phyloP scores from a whole-genome alignment of 2,329 filamentous ascomycete species.

The Fusarium zealandicum region DNA sequence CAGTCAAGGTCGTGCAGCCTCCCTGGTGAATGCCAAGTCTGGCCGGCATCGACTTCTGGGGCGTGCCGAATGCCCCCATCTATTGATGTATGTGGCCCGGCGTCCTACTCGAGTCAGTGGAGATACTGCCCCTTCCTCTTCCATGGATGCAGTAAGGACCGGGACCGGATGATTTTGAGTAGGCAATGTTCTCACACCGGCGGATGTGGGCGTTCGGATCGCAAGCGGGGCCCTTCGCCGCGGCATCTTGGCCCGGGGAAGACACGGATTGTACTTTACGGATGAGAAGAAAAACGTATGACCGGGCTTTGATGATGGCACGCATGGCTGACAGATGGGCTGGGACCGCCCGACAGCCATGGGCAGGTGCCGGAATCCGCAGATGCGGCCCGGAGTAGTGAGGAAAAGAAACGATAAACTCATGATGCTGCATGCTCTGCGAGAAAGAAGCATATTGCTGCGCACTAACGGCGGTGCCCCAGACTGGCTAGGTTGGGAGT shows the following conservation, averaged over 20 bases:
- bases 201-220: constrained; percentile 21
- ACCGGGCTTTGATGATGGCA: constrained; percentile 23
- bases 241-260: constrained; percentile 21
- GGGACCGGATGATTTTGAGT: constrained; percentile 10
- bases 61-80: constrained; percentile 11
- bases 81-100: constrained; percentile 8
- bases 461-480: constrained; percentile 16
- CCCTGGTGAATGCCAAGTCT: neutral
- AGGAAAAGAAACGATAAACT: constrained; percentile 11
- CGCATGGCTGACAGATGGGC: constrained; percentile 22
- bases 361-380: constrained; percentile 7
- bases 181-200: constrained; percentile 22
- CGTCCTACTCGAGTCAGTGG: constrained; percentile 6
- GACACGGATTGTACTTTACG: constrained; percentile 14
- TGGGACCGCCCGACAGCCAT: constrained; percentile 15
- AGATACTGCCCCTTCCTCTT: constrained; percentile 5
- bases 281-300: constrained; percentile 35
- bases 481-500: constrained; percentile 20
- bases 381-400: constrained; percentile 5
- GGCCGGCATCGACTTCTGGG: constrained; percentile 20
- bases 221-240: constrained; percentile 9
- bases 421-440: constrained; percentile 6
- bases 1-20: constrained; percentile 23
- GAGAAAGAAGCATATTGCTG: constrained; percentile 13
- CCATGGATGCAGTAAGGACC: neutral